Evolutionary conservation across 257 asterid species (phyloP).

Genomic region (Thymus quinquecostatus): DNA sequence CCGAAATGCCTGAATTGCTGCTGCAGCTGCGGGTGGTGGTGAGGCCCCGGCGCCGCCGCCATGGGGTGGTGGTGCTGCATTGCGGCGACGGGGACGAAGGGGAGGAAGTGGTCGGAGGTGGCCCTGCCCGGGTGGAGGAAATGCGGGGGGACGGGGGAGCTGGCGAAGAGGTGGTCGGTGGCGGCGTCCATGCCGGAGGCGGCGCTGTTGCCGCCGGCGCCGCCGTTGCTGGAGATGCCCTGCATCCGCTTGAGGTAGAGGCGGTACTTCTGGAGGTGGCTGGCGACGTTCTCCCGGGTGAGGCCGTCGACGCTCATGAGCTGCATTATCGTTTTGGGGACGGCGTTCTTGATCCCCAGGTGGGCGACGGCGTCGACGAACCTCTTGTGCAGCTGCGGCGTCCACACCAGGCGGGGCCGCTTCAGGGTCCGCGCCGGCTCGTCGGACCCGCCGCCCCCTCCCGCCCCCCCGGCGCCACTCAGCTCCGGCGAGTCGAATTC

Average conservation of each 20-base stretch:
- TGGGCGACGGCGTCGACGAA: conserved; percentile 63
- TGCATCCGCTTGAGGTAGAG: conserved; percentile 61
- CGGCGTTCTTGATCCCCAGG: conserved; percentile 56
- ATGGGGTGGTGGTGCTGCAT: conserved; percentile 61
- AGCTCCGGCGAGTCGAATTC: conserved; percentile 68
- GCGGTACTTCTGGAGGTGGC: conserved; percentile 59
- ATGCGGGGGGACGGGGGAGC: conserved; percentile 76
- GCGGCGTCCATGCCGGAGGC: conserved; percentile 52
- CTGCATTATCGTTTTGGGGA: conserved; percentile 60
- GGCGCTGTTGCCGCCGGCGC: conserved; percentile 30
- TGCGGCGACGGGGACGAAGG: conserved; percentile 52
- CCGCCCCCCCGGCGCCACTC: conserved; percentile 42
- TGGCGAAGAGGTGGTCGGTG: conserved; percentile 65
- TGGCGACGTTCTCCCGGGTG: conserved; percentile 60
- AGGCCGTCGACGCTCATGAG: conserved; percentile 63
- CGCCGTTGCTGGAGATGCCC: conserved; percentile 40
- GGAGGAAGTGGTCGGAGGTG: conserved; percentile 59
- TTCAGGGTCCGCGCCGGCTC: conserved; percentile 60
- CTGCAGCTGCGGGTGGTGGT: conserved; percentile 43
- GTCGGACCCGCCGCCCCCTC: conserved; percentile 40
- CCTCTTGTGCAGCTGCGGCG: conserved; percentile 63
- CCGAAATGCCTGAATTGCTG: conserved; percentile 48
- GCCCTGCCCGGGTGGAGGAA: conserved; percentile 65
- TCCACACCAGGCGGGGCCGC: conserved; percentile 62
- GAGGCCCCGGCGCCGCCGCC: conserved; percentile 38